Base-by-base conservation (phyloP, 495 filamentous ascomycete genomes). In the Poronia punctata region DNA sequence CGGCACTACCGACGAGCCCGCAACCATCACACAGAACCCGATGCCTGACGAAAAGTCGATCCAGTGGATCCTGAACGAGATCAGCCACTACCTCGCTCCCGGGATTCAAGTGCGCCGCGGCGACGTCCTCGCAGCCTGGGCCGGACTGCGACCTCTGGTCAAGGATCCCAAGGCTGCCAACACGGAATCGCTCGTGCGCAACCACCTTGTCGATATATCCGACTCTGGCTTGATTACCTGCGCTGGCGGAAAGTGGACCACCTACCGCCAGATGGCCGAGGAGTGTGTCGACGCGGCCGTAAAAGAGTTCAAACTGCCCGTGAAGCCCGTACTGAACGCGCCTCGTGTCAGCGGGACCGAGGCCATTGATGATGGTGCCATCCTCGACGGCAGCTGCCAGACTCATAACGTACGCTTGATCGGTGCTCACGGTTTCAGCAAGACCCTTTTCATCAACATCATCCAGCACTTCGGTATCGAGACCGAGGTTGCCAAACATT, bases 211-310 rank as follows among this genome's bases (percentile, higher is more conserved):
- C 54, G 83, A 90, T 44, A 75, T 90, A 18, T 95, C 90, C 8
- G 61, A 74, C 1, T 89, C 86, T 7, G 92, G 92, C 3, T 79
- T 98, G 20, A 61, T 98, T 35, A 98, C 92, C 28, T 89, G 86
- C 59, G 87, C 90, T n/a, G 92, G 92, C 45, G 92, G 92, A 15
- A 97, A 97, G 66, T 98, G 92, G 92, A 98, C 92, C 3, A 98
- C 92, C 4, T 98, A 98, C 65, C 83, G 92, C 22, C 88, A 98
- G 58, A 98, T 98, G 92, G 88, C 92, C 24, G 90, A 98, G 66
- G 90, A 98, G 60, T 82, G 84, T 38, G 92, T 98, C 21, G 90
- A 98, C 52, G 84, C 88, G 47, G 90, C 90, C 12, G 74, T 98
- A 57, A 70, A 74, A 23, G 65, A 72, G 16, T 98, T 95, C 62